Evolutionary conservation across 2,329 filamentous ascomycete genomes (phyloP).

Genomic region (Colletotrichum sp.): DNA sequence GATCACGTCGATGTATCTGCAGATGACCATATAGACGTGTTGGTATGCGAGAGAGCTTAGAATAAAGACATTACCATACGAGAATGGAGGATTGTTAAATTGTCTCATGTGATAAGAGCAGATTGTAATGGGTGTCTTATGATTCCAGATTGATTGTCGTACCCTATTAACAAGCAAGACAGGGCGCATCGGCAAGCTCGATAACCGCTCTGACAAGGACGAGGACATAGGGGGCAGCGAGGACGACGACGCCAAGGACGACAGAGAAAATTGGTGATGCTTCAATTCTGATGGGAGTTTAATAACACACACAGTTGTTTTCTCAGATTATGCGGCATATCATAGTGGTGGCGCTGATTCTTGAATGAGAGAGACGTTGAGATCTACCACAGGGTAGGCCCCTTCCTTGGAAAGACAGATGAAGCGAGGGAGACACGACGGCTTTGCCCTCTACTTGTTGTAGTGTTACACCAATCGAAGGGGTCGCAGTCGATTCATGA

Average conservation of each 20-base stretch:
- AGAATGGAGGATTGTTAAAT: background rate
- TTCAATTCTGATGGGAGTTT: too few relatives aligned
- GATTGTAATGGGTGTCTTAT: background rate
- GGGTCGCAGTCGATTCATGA: background rate
- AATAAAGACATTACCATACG: background rate
- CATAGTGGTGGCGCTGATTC: too few relatives aligned
- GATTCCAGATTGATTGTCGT: background rate
- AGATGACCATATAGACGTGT: background rate
- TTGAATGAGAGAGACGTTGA: background rate
- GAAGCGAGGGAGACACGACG: background rate
- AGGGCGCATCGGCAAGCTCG: background rate
- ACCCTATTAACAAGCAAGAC: fast-evolving
- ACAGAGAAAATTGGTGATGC: background rate
- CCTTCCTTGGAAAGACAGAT: background rate
- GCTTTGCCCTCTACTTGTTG: fast-evolving
- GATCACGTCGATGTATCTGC: background rate
- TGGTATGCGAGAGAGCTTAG: background rate
- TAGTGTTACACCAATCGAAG: background rate
- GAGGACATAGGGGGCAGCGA: fast-evolving
- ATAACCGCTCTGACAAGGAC: fast-evolving
- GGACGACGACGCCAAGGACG: background rate
- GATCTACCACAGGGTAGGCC: background rate
- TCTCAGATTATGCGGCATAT: too few relatives aligned
- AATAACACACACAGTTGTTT: too few relatives aligned
- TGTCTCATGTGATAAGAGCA: background rate